Base-by-base conservation (phyloP, 2,329 filamentous ascomycete genomes). In the Trichoderma sp. region DNA sequence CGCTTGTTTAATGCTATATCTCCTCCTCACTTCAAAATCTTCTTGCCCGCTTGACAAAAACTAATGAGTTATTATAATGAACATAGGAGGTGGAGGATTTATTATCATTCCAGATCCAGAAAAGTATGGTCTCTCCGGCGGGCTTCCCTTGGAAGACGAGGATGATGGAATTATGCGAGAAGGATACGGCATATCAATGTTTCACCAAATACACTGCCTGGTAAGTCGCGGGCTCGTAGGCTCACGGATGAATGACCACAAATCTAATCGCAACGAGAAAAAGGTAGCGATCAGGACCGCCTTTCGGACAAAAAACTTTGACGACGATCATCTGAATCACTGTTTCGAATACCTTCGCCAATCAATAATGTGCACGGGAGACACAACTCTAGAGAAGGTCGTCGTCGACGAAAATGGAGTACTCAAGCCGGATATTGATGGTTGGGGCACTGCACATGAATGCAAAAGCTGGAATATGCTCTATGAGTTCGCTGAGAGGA, bases 141-240 rank as follows among this genome's bases (percentile, higher is more conserved):
- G 45, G 18, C 85, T 1, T 86, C 85, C 7, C 76, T 91, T 6
- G 89, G 89, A 3, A 78, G 45, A 21, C 8, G 45, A 50, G 18
- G 45, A 50, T 3, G 45, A 50, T 4, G 45, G 45, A 50, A 21
- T 50, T 50, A 8, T 50, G 45, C 45, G 45, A 50, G 45, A 50
- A 50, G 45, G 45, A 50, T 50, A 50, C 18, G 45, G 45, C n/a
- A 50, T 50, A 50, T 50, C 45, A 21, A 50, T 50, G 45, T 50
- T 50, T 50, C 45, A 50, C 45, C 45, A 50, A 50, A 50, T 50
- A 50, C 45, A 21, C 45, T 50, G 45, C 4, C 18, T 50, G 11
- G 45, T 50, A 50, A 50, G 45, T 89, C 7, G 87, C 87, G 0
- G 90, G 90, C 31, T 89, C 90, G 2, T 92, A 88, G 3, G 2